Evolutionary conservation across 108 stramenopile species (phyloP).

Genomic region (Nitzschia sp.): DNA sequence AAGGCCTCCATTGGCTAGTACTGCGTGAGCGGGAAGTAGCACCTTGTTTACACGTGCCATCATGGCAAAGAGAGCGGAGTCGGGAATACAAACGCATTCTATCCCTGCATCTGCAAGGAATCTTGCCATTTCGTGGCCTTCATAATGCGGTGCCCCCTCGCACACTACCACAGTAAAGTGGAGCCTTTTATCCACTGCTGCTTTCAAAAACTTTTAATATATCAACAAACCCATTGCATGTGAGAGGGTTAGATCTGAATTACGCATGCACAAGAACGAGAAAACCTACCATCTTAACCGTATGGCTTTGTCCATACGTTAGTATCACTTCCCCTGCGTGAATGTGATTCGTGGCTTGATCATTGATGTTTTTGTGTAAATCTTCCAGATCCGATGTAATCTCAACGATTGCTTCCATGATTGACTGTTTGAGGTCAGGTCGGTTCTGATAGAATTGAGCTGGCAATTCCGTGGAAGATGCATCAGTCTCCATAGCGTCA

Average conservation of each 20-base stretch:
- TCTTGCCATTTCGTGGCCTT: slow-evolving; percentile 86
- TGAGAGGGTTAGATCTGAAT: too few relatives aligned
- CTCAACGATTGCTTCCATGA: slow-evolving; percentile 92
- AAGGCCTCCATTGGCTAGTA: slow-evolving; percentile 96
- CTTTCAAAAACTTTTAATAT: slow-evolving; percentile 68
- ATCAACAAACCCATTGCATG: too few relatives aligned
- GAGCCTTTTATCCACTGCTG: slow-evolving; percentile 85
- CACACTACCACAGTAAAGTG: slow-evolving; percentile 95
- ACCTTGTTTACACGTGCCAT: slow-evolving; percentile 97
- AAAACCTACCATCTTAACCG: slow-evolving; percentile 60
- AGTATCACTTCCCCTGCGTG: slow-evolving; percentile 95
- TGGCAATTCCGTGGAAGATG: slow-evolving; percentile 42
- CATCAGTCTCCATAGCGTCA: slow-evolving; percentile 8
- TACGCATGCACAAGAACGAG: neutral
- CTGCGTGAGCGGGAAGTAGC: slow-evolving; percentile 91
- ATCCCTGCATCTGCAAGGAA: slow-evolving; percentile 82
- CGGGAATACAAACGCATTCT: slow-evolving; percentile 48
- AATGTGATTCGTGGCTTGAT: slow-evolving; percentile 90
- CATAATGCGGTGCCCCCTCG: slow-evolving; percentile 88
- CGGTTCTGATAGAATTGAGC: slow-evolving; percentile 55
- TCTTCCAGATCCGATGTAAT: slow-evolving; percentile 86
- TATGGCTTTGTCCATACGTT: slow-evolving; percentile 86
- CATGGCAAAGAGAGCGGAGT: slow-evolving; percentile 61
- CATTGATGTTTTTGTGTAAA: slow-evolving; percentile 85
- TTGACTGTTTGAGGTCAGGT: slow-evolving; percentile 69